phyloP scores from a whole-genome alignment of 176 grass and related monocot genomes.

The Puya raimondii region DNA sequence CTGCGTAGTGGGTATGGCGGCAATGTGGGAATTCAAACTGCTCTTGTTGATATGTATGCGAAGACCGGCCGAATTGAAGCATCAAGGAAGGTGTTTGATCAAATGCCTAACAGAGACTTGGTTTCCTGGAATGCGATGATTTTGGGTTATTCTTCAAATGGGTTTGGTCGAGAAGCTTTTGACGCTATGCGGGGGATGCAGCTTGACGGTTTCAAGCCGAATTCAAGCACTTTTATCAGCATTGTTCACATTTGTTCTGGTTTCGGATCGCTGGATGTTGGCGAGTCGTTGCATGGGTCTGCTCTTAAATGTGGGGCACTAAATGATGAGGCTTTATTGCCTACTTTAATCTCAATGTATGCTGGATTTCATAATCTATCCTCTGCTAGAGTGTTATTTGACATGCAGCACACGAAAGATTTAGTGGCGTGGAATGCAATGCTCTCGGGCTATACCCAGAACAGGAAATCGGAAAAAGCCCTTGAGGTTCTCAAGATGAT shows the following conservation, averaged over 20 bases:
- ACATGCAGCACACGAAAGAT: slow-evolving; percentile 27
- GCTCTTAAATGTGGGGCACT: slow-evolving; percentile 46
- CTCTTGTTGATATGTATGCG: slow-evolving; percentile 55
- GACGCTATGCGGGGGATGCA: slow-evolving; percentile 32
- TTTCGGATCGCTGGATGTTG: not conserved
- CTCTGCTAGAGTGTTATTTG: slow-evolving; percentile 40
- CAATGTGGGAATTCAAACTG: slow-evolving; percentile 50
- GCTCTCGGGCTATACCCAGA: slow-evolving; percentile 43
- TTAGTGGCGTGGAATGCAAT: slow-evolving; percentile 52
- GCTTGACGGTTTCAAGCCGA: slow-evolving; percentile 21
- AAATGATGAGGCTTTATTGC: slow-evolving; percentile 27
- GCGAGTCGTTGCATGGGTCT: slow-evolving; percentile 30
- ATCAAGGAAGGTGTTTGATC: slow-evolving; percentile 39
- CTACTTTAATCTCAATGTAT: slow-evolving; percentile 59
- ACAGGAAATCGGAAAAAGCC: slow-evolving; percentile 28
- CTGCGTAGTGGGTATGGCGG: slow-evolving; percentile 26
- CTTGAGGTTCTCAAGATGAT: slow-evolving; percentile 41
- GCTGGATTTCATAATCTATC: slow-evolving; percentile 27
- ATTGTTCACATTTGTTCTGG: slow-evolving; percentile 24
- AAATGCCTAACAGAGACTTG: slow-evolving; percentile 42
- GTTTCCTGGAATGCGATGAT: slow-evolving; percentile 61
- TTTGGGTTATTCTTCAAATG: slow-evolving; percentile 39
- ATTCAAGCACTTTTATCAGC: slow-evolving; percentile 40
- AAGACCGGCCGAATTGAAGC: slow-evolving; percentile 26
- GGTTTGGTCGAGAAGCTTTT: slow-evolving; percentile 26